Base-by-base conservation (phyloP, 2,329 filamentous ascomycete genomes). In the Clonostachys solani region DNA sequence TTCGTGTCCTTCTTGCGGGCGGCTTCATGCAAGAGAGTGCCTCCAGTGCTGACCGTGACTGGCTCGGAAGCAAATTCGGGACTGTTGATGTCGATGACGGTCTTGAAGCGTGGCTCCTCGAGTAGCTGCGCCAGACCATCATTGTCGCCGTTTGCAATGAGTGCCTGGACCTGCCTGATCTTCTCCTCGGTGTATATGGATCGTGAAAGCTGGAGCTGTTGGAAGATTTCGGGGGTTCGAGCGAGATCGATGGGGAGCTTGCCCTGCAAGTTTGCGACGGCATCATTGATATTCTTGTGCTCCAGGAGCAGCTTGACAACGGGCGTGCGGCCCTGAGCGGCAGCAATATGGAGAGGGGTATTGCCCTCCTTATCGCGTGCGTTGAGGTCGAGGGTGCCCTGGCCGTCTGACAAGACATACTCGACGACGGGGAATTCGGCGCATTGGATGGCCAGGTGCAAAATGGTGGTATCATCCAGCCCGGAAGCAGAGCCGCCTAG, bases 391-490 rank as follows among this genome's bases (percentile, higher is more conserved):
- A 95, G 74, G 45, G 73, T 72, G 40, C 73, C 75, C 13, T 73
- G 77, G 33, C 86, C 82, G 51, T 89, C 80, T 2, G 90, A 92
- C 40, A 99, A 71, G n/a, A 97, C 87, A 60, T 92, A 96, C 64
- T 99, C 92, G 46, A 99, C 87, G 29, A 99, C 91, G 17, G 89
- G 85, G 43, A 87, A 80, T 64, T 97, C 94, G 44, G 94, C 92
- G 67, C 92, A 97, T 68, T 99, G 94, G 41, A 97, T 90, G 23
- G 94, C 92, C 38, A 99, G 76, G 65, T 99, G 92, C 36, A 99
- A 76, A 40, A 97, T 86, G 3, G 89, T 94, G 1, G 92, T 96
- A 47, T 95, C 92, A 49, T 92, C 87, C 29, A 91, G 64, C 48
- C 74, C 59, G 54, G 64, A 66, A 54, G 65, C 57, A 50, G 67